These are phyloP conservation scores for Wallacemonas rigidus DNA, from an alignment of 208 protist genomes.

Conservation along the genomic window DNA sequence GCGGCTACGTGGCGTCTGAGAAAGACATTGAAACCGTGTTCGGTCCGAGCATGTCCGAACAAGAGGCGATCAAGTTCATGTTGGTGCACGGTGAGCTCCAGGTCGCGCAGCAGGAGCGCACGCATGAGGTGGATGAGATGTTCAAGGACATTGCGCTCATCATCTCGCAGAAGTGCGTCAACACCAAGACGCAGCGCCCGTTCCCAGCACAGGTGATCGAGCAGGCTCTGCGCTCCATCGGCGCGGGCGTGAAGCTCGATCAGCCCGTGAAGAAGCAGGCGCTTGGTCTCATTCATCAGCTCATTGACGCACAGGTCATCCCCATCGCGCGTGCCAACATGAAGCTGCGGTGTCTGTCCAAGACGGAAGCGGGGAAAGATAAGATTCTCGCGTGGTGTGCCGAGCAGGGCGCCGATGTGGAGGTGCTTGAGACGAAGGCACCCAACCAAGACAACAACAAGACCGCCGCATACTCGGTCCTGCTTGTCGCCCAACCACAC, in stretches of 20 bases:
- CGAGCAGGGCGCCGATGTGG: constrained; percentile 35
- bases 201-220: constrained; percentile 94
- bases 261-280: constrained; percentile 94
- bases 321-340: constrained; percentile 95
- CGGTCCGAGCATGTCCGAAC: constrained; percentile 55
- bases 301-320: constrained; percentile 85
- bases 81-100: constrained; percentile 97
- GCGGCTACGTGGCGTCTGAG: constrained; percentile 75
- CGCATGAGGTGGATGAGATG: constrained; percentile 90
- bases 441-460: constrained; percentile 16
- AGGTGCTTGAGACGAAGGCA: constrained; percentile 42
- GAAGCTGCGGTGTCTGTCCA: constrained; percentile 84
- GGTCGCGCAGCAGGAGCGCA: constrained; percentile 97
- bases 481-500: constrained; percentile 71
- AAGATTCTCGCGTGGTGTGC: constrained; percentile 63
- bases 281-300: constrained; percentile 91
- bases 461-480: constrained; percentile 30
- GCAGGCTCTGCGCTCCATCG: constrained; percentile 93
- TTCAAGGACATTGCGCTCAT: constrained; percentile 97
- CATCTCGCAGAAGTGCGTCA: constrained; percentile 96
- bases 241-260: constrained; percentile 91
- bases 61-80: constrained; percentile 90
- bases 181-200: constrained; percentile 89
- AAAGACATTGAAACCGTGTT: constrained; percentile 83
- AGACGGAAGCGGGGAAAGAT: constrained; percentile 38